Percentiles rank a stretch among this genome's conserved stretches.
These are phyloP conservation scores for Leccinum disarticulatum DNA, from an alignment of 768 basidiomycete species.

Conservation along the genomic window DNA sequence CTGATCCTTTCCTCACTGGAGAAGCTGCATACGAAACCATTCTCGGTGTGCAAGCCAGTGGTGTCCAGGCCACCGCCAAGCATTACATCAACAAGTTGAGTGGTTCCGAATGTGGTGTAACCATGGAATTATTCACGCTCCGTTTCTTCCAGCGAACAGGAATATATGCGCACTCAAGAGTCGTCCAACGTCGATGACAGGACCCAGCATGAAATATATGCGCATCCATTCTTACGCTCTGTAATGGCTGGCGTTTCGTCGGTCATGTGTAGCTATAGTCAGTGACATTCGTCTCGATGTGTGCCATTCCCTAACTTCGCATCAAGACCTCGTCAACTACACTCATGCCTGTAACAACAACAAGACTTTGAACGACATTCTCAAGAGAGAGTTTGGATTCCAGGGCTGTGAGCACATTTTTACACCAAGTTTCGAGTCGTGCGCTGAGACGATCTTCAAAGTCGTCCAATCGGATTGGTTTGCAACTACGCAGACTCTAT, in stretches of 20 bases:
- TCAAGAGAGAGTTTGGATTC: slow-evolving; percentile 68
- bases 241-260: slow-evolving; percentile 65
- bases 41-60: slow-evolving; percentile 75
- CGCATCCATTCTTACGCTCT: slow-evolving; percentile 55
- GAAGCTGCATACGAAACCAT: slow-evolving; percentile 78
- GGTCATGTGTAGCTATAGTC: slow-evolving; percentile 66
- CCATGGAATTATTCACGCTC: not conserved
- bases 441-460: slow-evolving; percentile 16
- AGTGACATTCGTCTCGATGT: not conserved
- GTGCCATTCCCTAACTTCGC: slow-evolving; percentile 1
- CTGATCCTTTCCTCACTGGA: slow-evolving; percentile 81
- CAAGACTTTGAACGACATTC: slow-evolving; percentile 55
- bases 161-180: slow-evolving; percentile 32
- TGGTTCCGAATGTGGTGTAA: not conserved
- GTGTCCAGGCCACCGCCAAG: slow-evolving; percentile 87
- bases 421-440: not conserved
- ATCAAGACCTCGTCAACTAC: slow-evolving; percentile 51
- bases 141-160: slow-evolving; percentile 33
- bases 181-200: slow-evolving; percentile 43
- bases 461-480: slow-evolving; percentile 63
- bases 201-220: slow-evolving; percentile 56
- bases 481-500: slow-evolving; percentile 47
- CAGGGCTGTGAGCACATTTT: slow-evolving; percentile 48
- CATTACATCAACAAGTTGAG: slow-evolving; percentile 74
- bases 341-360: slow-evolving; percentile 66